A percentile compares a stretch with the other conserved stretches of the same genome.
Conservation (phyloP, 805 yeast genomes). For the Yarrowia sp. region DNA sequence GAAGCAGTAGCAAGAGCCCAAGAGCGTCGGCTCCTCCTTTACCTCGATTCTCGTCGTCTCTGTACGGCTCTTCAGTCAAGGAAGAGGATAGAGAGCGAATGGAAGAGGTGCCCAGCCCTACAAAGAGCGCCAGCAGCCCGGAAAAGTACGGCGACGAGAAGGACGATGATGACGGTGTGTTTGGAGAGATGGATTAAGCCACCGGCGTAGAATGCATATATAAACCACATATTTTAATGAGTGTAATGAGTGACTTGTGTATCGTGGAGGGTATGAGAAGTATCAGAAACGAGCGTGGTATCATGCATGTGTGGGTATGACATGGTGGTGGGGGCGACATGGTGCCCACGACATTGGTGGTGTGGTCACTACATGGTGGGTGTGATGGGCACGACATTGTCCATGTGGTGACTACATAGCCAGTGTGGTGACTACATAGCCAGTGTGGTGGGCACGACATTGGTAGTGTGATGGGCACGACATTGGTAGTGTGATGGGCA, state of each 20-base stretch:
- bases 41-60: background rate
- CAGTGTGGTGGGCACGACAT: background rate
- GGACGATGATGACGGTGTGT: constrained; percentile 25
- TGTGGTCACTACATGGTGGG: too few relatives aligned
- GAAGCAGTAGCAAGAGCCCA: background rate
- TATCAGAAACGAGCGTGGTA: too few relatives aligned
- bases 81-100: constrained; percentile 1
- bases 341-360: too few relatives aligned
- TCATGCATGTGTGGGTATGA: too few relatives aligned
- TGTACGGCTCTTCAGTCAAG: background rate
- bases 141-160: constrained; percentile 22
- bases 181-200: constrained; percentile 11
- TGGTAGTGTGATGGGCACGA: background rate
- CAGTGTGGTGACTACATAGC: too few relatives aligned
- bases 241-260: background rate
- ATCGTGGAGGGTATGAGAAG: background rate
- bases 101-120: constrained; percentile 21
- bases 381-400: too few relatives aligned
- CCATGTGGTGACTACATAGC: too few relatives aligned
- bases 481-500: too few relatives aligned
- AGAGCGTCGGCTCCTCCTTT: background rate
- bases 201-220: background rate
- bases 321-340: too few relatives aligned
- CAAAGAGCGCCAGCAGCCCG: constrained; percentile 18
- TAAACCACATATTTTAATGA: background rate